Conservation (phyloP, 345 rosid species). For the Angophora floribunda region DNA sequence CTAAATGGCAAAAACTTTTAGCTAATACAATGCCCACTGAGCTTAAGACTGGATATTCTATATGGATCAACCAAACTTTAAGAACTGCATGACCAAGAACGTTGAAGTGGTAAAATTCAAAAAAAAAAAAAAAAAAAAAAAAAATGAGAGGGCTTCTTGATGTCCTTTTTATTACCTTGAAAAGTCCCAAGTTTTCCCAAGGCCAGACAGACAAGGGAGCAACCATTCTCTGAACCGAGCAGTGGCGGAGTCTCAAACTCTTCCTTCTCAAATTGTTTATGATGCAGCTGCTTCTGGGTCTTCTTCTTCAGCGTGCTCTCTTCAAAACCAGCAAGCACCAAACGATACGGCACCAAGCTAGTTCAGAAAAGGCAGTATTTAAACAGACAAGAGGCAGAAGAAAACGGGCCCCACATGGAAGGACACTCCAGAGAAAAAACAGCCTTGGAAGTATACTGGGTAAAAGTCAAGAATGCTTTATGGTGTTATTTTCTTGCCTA, state of each 20-base stretch:
- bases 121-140: neutral
- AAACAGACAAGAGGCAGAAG: neutral
- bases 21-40: neutral
- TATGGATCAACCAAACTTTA: neutral
- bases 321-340: neutral
- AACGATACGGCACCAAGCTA: neutral
- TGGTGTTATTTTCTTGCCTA: neutral
- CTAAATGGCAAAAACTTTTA: neutral
- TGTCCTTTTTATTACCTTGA: conserved; percentile 44
- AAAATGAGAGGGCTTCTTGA: neutral
- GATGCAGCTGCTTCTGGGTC: neutral
- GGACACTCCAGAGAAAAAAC: neutral
- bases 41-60: neutral
- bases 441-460: neutral
- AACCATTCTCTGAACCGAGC: conserved; percentile 24
- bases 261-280: neutral
- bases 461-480: neutral
- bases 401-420: neutral
- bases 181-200: conserved; percentile 72
- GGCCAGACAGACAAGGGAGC: conserved; percentile 78
- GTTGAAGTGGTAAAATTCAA: neutral
- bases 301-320: neutral
- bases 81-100: neutral
- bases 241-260: neutral
- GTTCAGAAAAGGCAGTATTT: neutral